Base-by-base conservation (phyloP, 768 basidiomycete genomes). In the Cystobasidium tubakii region DNA sequence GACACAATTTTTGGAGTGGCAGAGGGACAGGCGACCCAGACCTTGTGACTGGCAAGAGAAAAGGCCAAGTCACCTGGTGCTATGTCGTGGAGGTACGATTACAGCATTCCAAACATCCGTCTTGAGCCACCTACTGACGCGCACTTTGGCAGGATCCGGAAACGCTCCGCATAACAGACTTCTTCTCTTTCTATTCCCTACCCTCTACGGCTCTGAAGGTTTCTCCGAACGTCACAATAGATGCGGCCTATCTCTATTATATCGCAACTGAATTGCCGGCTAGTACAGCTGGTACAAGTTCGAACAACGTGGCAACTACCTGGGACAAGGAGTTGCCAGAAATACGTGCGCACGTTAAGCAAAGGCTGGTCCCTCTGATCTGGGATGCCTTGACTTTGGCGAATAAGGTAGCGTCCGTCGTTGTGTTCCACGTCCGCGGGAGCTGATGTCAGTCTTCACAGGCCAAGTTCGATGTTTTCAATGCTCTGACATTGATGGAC, bases 221-320 rank as follows among this genome's bases (percentile, higher is more conserved):
- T 79, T 84, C 85, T 23, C 73, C 76, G 1, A 64, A 60, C 23
- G 27, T 75, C 54, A 72, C 78, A 87, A 33, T 99, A 46, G 88
- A 99, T 77, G 95, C 94, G 0, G 95, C 92, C 13, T 99, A 98
- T 82, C 84, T 97, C 27, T 98, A 87, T 82, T 98, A 97, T 82
- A 98, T 98, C 79, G 96, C 92, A 23, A 89, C 90, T 7, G 84
- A 90, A 88, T 1, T 88, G 92, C 75, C 79, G 78, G 0, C 78
- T 81, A 25, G 75, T 55, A 25, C 53, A 75, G 74, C 1, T 69
- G 75, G 44, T 71, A 75, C 1, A 63, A 57, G 31, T 42, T 57
- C 21, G 73, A 73, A 10, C 65, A 60, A 42, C 19, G 57, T 64
- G 21, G 77, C 73, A 10, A 42, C 25, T 31, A 76, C 76, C 31